Conservation (phyloP, 2,329 filamentous ascomycete species). For the Sclerotinia nivalis region DNA sequence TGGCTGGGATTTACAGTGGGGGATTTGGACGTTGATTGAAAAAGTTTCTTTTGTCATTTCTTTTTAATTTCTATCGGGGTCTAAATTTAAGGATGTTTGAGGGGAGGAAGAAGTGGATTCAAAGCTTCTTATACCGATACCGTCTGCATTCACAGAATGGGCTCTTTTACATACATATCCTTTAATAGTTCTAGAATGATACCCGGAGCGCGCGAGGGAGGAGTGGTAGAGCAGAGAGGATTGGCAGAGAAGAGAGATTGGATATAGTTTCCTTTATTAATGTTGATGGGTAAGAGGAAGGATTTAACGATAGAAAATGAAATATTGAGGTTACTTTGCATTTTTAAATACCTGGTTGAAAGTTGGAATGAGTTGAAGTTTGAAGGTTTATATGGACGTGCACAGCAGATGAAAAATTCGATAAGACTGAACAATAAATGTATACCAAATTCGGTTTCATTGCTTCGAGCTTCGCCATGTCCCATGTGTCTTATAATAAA, state of each 20-base stretch:
- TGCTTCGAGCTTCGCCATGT: neutral
- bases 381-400: neutral
- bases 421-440: neutral
- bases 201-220: conserved; percentile 7
- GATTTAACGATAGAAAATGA: neutral
- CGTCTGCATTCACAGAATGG: neutral
- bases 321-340: neutral
- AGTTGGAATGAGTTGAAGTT: neutral
- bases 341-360: too few species aligned
- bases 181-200: conserved; percentile 24
- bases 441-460: neutral
- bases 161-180: conserved; percentile 12
- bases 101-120: neutral
- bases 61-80: neutral
- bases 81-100: neutral
- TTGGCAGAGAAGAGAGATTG: neutral
- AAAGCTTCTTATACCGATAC: conserved; percentile 1
- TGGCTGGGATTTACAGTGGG: conserved; percentile 25
- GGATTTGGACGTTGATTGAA: conserved; percentile 12
- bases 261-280: conserved; percentile 3
- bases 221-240: neutral
- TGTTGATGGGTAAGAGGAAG: neutral
- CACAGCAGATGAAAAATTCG: neutral
- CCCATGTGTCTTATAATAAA: neutral
- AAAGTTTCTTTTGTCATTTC: conserved; percentile 8